Evolutionary conservation across 208 protist genomes (phyloP).

Genomic region (Acanthamoeba sp.): DNA sequence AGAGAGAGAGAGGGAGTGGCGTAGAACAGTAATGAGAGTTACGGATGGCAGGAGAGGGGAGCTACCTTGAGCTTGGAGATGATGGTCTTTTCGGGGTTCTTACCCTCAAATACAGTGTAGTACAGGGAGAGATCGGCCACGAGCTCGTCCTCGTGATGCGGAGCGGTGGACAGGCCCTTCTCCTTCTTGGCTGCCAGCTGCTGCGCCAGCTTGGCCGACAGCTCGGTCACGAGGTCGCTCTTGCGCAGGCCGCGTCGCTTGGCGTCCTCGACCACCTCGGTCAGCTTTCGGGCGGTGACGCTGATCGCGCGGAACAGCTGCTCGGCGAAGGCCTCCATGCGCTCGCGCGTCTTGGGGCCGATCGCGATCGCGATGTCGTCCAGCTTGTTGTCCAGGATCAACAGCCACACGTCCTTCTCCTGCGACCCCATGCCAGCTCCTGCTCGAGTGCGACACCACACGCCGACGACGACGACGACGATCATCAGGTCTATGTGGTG

Average conservation of each 20-base stretch:
- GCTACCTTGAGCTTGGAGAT: slow-evolving; percentile 24
- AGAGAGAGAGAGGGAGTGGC: no score
- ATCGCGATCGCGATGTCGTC: slow-evolving; percentile 71
- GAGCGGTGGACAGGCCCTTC: background rate
- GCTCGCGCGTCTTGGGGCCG: slow-evolving; percentile 28
- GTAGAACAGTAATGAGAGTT: no score
- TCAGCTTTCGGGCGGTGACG: slow-evolving; percentile 7
- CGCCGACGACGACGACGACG: no score
- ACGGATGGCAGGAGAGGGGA: no score
- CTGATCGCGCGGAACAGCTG: slow-evolving; percentile 42
- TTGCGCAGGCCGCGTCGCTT: background rate
- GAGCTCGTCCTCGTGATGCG: background rate
- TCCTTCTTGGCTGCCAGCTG: background rate
- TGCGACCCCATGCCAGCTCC: slow-evolving; percentile 44
- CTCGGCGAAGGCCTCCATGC: slow-evolving; percentile 48
- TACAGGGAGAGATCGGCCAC: slow-evolving; percentile 29
- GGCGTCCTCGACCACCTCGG: slow-evolving; percentile 22
- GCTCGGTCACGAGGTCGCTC: background rate
- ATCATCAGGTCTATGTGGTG: no score
- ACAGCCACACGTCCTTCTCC: slow-evolving; percentile 67
- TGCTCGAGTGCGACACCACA: background rate
- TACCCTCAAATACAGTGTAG: slow-evolving; percentile 22
- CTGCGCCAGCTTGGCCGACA: background rate
- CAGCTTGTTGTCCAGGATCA: slow-evolving; percentile 68
- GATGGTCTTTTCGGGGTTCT: slow-evolving; percentile 53